Conservation (phyloP, 2,329 filamentous ascomycete species). For the Daldinia sp. region DNA sequence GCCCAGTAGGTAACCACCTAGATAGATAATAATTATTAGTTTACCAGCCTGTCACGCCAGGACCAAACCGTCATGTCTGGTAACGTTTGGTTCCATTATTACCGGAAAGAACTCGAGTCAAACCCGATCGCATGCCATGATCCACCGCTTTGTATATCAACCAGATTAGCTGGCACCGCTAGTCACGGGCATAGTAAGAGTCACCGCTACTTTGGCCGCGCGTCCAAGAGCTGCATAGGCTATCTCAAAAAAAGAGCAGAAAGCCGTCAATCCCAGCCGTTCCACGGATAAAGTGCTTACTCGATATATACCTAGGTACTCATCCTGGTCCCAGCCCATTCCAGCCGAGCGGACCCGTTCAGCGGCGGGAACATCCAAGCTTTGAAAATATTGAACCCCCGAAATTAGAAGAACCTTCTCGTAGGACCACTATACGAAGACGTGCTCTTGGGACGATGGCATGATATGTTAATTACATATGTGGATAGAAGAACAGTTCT, state of each 20-base stretch:
- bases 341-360: not conserved
- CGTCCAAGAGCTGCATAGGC: constrained; percentile 14
- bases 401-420: not conserved
- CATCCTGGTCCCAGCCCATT: no score
- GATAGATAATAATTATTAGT: no score
- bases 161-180: not conserved
- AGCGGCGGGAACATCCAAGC: not conserved
- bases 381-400: no score
- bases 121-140: not conserved
- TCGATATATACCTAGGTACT: not conserved
- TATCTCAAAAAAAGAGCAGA: constrained; percentile 2
- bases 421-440: not conserved
- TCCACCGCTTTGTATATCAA: not conserved
- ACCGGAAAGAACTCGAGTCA: not conserved
- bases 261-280: not conserved
- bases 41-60: not conserved
- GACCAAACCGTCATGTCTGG: not conserved
- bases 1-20: not conserved
- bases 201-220: constrained; percentile 9
- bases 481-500: not conserved
- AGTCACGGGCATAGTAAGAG: not conserved
- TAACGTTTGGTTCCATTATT: not conserved
- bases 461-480: not conserved
- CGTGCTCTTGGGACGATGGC: not conserved
- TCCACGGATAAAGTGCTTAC: not conserved